Conservation (phyloP, 257 asterid species). For the Primulina huaijiensis region DNA sequence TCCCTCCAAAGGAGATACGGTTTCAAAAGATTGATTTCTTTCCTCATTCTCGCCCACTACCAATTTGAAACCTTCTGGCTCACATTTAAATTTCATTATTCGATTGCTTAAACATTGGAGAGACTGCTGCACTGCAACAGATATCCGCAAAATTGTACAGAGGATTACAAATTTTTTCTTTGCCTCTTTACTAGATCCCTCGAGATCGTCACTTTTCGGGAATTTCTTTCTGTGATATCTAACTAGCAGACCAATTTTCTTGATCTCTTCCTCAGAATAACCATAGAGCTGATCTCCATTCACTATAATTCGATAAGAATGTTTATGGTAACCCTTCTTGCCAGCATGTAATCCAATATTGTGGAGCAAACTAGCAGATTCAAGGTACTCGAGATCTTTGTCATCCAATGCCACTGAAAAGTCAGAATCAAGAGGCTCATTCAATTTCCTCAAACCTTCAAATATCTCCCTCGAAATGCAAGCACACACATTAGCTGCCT, state of each 20-base stretch:
- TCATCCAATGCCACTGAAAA: slow-evolving; percentile 40
- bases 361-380: slow-evolving; percentile 86
- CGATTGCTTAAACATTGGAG: slow-evolving; percentile 31
- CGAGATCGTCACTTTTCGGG: slow-evolving; percentile 47
- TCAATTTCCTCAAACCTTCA: slow-evolving; percentile 50
- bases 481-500: slow-evolving; percentile 51
- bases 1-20: slow-evolving; percentile 28
- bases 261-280: slow-evolving; percentile 53
- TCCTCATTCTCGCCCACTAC: slow-evolving; percentile 47
- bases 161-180: slow-evolving; percentile 59
- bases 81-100: slow-evolving; percentile 34
- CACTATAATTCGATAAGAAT: slow-evolving; percentile 48
- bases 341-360: slow-evolving; percentile 61
- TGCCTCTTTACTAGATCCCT: slow-evolving; percentile 51
- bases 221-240: slow-evolving; percentile 69
- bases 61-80: slow-evolving; percentile 56
- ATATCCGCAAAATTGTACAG: slow-evolving; percentile 58
- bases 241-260: slow-evolving; percentile 72
- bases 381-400: slow-evolving; percentile 70
- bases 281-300: slow-evolving; percentile 69
- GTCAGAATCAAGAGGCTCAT: slow-evolving; percentile 27
- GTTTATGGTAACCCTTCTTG: slow-evolving; percentile 80
- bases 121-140: slow-evolving; percentile 47
- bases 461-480: slow-evolving; percentile 60
- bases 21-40: slow-evolving; percentile 27